Evolutionary conservation across 371 early-diverging fungal genomes (phyloP).

Genomic region (Synchytrium microbalum): DNA sequence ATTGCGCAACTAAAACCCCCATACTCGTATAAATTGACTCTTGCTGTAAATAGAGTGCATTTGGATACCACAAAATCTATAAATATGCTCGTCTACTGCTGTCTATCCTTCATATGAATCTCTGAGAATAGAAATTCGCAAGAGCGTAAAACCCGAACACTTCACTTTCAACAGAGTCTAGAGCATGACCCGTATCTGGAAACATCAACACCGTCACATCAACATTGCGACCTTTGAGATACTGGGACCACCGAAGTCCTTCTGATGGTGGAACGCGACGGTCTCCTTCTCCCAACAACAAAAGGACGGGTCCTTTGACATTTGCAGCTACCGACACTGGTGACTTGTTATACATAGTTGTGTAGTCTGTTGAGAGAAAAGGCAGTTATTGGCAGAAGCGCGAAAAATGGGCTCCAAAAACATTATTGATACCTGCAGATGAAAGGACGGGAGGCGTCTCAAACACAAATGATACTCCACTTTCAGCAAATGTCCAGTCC

Average conservation of each 20-base stretch:
- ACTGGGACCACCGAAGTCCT: constrained; percentile 38
- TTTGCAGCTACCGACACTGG: constrained; percentile 43
- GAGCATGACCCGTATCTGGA: constrained; percentile 53
- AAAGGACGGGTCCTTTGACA: constrained; percentile 52
- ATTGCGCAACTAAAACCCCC: too few species aligned
- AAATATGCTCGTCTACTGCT: too few species aligned
- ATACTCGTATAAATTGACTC: too few species aligned
- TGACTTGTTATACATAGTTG: constrained; percentile 41
- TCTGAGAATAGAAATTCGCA: constrained; percentile 16
- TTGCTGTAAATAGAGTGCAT: too few species aligned
- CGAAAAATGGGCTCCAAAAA: too few species aligned
- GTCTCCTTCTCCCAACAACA: constrained; percentile 56
- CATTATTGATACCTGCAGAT: constrained; percentile 4
- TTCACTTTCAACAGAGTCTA: constrained; percentile 62
- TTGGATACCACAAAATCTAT: too few species aligned
- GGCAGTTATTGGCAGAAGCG: too few species aligned
- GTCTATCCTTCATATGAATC: too few species aligned
- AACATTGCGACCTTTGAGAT: constrained; percentile 22
- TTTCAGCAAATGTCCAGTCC: constrained; percentile 62
- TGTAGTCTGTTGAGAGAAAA: constrained; percentile 42
- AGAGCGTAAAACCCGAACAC: constrained; percentile 23
- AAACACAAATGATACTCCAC: constrained; percentile 34
- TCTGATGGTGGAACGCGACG: constrained; percentile 63
- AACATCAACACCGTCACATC: constrained; percentile 30
- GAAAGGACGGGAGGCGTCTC: constrained; percentile 5